Percentiles rank a stretch among this genome's conserved stretches.
Evolutionary conservation across 805 yeast species (phyloP).

Genomic region (Pichia cephalocereana): DNA sequence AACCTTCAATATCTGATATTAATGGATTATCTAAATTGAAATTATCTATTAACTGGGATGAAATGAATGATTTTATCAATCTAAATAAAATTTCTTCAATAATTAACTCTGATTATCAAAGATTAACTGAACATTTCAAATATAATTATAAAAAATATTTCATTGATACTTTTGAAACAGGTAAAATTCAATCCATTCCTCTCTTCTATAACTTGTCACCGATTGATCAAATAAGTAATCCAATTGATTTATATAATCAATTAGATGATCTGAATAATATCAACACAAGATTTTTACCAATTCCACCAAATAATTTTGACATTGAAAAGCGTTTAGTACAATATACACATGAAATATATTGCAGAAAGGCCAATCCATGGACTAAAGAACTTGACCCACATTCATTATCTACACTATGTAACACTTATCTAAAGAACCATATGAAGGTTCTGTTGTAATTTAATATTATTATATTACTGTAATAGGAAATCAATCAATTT

Average conservation of each 20-base stretch:
- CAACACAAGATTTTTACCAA: background rate
- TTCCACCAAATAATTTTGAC: background rate
- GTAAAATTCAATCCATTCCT: background rate
- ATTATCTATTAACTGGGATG: background rate
- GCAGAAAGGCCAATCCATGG: background rate
- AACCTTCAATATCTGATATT: constrained; percentile 14
- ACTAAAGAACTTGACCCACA: background rate
- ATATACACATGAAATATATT: background rate
- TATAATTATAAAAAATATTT: constrained; percentile 17
- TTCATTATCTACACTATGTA: background rate
- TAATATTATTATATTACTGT: too few species aligned
- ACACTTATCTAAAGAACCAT: background rate
- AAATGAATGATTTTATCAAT: background rate
- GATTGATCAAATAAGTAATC: background rate
- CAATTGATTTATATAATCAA: constrained; percentile 22
- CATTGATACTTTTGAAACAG: background rate
- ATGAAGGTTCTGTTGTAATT: constrained; percentile 15
- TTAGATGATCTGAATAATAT: background rate
- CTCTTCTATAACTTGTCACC: background rate
- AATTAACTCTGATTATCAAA: background rate
- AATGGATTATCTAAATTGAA: constrained; percentile 6
- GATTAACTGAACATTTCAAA: constrained; percentile 7
- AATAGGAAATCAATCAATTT: background rate
- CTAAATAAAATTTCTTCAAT: background rate
- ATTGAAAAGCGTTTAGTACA: background rate